Conservation (phyloP, 176 grass and related monocot genomes). For the Musa schizocarpa region DNA sequence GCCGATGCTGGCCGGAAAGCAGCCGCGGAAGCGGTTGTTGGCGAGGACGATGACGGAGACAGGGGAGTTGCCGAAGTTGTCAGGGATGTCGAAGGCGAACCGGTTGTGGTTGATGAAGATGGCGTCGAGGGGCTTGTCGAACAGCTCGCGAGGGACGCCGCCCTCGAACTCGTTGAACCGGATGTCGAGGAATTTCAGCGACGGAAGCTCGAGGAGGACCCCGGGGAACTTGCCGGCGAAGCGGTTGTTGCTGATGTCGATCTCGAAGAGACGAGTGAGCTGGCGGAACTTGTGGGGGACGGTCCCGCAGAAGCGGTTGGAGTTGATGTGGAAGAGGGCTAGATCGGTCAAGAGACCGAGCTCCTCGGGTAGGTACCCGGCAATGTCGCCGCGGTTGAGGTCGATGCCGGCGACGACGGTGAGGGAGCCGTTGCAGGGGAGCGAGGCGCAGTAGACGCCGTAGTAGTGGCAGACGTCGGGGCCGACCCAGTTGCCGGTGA, state of each 20-base stretch:
- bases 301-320: slow-evolving; percentile 81
- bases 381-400: slow-evolving; percentile 93
- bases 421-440: slow-evolving; percentile 22
- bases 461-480: slow-evolving; percentile 64
- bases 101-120: slow-evolving; percentile 99
- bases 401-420: slow-evolving; percentile 62
- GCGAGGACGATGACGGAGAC: slow-evolving; percentile 85
- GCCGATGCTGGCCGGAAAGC: slow-evolving; percentile 73
- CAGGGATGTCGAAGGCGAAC: slow-evolving; percentile 57
- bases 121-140: slow-evolving; percentile 77
- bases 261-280: slow-evolving; percentile 60
- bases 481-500: slow-evolving; percentile 71
- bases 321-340: slow-evolving; percentile 82
- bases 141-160: slow-evolving; percentile 38
- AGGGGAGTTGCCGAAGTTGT: slow-evolving; percentile 89
- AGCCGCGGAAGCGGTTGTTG: slow-evolving; percentile 68
- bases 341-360: slow-evolving; percentile 74
- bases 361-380: slow-evolving; percentile 74
- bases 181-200: slow-evolving; percentile 74
- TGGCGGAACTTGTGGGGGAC: slow-evolving; percentile 41
- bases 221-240: slow-evolving; percentile 70
- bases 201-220: slow-evolving; percentile 48
- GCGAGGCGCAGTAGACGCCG: slow-evolving; percentile 59
- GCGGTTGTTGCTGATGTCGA: slow-evolving; percentile 98
- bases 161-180: slow-evolving; percentile 97